phyloP scores from a whole-genome alignment of 2,329 filamentous ascomycete species.

The Chrysosporium keratinophilum region DNA sequence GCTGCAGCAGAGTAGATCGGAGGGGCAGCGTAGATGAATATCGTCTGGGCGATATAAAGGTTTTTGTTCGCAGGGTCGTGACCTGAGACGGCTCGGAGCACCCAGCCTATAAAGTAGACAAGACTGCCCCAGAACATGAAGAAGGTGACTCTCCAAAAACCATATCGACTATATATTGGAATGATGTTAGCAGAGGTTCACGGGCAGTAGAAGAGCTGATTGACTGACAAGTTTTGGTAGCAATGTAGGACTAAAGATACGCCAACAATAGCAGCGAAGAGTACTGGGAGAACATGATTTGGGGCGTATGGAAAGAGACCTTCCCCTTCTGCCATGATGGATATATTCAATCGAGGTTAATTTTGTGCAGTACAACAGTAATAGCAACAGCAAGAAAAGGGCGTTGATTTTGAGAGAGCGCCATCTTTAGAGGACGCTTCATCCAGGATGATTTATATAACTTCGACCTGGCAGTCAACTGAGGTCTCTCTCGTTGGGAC shows the following conservation, averaged over 20 bases:
- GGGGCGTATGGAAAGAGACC: slow-evolving; percentile 20
- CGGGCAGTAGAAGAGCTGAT: neutral
- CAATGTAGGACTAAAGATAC: slow-evolving; percentile 25
- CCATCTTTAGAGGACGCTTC: no score
- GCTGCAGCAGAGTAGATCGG: slow-evolving; percentile 32
- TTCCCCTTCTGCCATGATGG: no score
- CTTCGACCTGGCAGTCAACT: no score
- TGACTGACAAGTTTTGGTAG: slow-evolving; percentile 28
- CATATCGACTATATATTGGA: slow-evolving; percentile 20
- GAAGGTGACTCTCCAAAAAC: slow-evolving; percentile 30
- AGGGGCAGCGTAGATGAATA: slow-evolving; percentile 28
- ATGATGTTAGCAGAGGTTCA: neutral
- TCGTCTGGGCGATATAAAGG: slow-evolving; percentile 28
- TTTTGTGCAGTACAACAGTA: no score
- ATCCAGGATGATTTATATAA: no score
- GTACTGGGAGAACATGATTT: slow-evolving; percentile 25
- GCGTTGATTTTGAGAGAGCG: no score
- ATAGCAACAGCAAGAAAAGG: no score
- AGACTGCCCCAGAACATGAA: slow-evolving; percentile 29
- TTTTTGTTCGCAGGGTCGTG: slow-evolving; percentile 23
- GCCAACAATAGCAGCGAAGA: slow-evolving; percentile 27
- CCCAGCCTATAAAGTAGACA: slow-evolving; percentile 32
- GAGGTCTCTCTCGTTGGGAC: no score
- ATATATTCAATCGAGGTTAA: no score
- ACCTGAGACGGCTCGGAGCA: slow-evolving; percentile 25